Percentiles rank a stretch among this genome's conserved stretches.
These are phyloP conservation scores for Dalechampia spathulata DNA, from an alignment of 441 rosid species.

Conservation along the genomic window DNA sequence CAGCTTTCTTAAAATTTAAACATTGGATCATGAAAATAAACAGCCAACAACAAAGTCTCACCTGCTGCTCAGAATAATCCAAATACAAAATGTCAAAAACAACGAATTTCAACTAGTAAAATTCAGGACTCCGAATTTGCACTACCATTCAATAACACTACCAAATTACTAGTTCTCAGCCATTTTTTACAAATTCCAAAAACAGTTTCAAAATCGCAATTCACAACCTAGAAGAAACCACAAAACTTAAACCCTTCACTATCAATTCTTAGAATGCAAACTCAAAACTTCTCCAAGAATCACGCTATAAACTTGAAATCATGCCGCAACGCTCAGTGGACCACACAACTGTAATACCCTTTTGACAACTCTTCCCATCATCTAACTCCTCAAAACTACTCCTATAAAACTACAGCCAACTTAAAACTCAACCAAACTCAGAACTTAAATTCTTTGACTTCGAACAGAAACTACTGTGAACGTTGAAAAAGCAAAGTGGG, in stretches of 20 bases:
- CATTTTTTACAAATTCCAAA: background rate
- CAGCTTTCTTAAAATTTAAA: slow-evolving; percentile 9
- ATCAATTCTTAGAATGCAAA: slow-evolving; percentile 6
- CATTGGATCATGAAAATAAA: slow-evolving; percentile 1
- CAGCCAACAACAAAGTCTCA: background rate
- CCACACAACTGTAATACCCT: slow-evolving; percentile 11
- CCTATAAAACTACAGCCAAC: background rate
- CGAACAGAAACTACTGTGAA: background rate
- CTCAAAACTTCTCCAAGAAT: background rate
- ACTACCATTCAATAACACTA: background rate
- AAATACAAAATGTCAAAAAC: background rate
- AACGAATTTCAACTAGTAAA: background rate
- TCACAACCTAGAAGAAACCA: slow-evolving; percentile 8
- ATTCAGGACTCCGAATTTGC: background rate
- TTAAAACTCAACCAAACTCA: background rate
- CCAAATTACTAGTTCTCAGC: background rate
- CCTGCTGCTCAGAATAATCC: background rate
- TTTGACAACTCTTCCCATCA: slow-evolving; percentile 7
- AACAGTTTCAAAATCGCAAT: background rate
- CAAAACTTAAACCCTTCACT: slow-evolving; percentile 12
- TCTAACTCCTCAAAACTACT: slow-evolving; percentile 5
- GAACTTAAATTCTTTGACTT: background rate
- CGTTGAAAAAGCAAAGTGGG: background rate
- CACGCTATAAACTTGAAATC: slow-evolving; percentile 2
- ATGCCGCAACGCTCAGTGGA: slow-evolving; percentile 6